Base-by-base conservation (phyloP, 2,329 filamentous ascomycete species). In the Epichloe bromicola region DNA sequence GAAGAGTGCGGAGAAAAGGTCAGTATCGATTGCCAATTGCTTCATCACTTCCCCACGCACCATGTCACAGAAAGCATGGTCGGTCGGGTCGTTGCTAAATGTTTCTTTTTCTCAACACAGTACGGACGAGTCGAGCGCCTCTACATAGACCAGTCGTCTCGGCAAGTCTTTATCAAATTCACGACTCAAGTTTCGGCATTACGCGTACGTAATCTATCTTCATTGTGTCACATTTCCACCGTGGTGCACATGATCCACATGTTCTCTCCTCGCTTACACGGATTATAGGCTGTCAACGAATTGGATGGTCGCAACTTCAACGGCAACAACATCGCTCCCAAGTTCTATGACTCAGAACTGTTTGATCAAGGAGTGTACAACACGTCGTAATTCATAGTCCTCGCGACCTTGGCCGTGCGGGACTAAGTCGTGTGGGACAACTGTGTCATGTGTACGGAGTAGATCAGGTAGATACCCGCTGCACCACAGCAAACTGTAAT, bases 111-210 rank as follows among this genome's bases (percentile, higher is more conserved):
- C 30, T 30, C 26, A 30, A 20, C n/a, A 38, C 57, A 88, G 81
- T 95, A 95, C 63, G 89, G 90, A 15, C 78, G 81, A 43, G 85
- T 95, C 5, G 86, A 94, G 66, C 75, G 88, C 57, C 74, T 95
- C 17, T 84, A 83, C 61, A 83, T 96, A 52, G 80, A 87, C 61
- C 73, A 80, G 43, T 70, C 76, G 56, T 73, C 73, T 46, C 68
- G 73, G 12, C 79, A 82, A 49, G 93, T 98, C 4, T 97, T 95
- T 66, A 88, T 98, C 65, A 88, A 94, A 65, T 98, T 97, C 63
- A 91, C 87, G 2, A 86, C 85, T 57, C 80, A 84, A 60, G 73
- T 97, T 50, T 93, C 86, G 44, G 93, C 89, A 14, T 69, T 97
- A 52, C 78, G 89, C 59, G 87, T 90, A 74, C 71, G 83, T 76